Base-by-base conservation (phyloP, 1,139 yeast species). In the Debaryomyces subglobosus region DNA sequence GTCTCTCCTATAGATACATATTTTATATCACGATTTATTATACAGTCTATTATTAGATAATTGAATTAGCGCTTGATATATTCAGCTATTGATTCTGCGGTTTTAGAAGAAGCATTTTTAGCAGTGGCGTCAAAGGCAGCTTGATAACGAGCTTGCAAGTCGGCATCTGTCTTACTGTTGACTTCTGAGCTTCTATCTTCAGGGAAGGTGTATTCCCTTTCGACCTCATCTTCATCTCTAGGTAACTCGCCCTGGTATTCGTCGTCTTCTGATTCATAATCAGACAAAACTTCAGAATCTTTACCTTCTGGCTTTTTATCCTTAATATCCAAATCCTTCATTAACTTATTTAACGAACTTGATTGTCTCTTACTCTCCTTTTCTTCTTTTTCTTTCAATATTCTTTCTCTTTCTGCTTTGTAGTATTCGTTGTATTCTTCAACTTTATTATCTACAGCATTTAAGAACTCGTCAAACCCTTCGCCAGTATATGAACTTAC, bases 401-500 rank as follows among this genome's bases (percentile, higher is more conserved):
- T 83, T 58, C 89, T 76, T 49, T 94, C 97, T 59, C 97, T 81
- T 68, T 95, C 99, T 3, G 86, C 84, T 61, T 84, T 84, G 65
- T 94, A 95, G 61, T 76, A 92, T 51, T 84, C 82, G 52, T 91
- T 84, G 68, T 87, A 95, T 68, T 95, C 99, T 34, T 85, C 90
- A 37, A 87, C 92, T 68, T 95, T 95, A 54, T 81, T 80, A 58
- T 89, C 96, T 3, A 95, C 95, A 0, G 91, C 89, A 15, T 72
- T 76, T 64, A 92, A 65, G 62, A 95, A 94, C 32, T 90, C 97
- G 62, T 91, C 97, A 64, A 95, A 89, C 0, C 99, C 99, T 3
- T 79, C 86, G 13, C 99, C 99, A 0, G 98, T 92, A 61, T 84
- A 86, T 30, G 98, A 84, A 46, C 97, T 89, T 12, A 91, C 96